Evolutionary conservation across 768 basidiomycete species (phyloP), one percentile per base, ranked within the genome.

Genomic region (Pleurotus sapidus): DNA sequence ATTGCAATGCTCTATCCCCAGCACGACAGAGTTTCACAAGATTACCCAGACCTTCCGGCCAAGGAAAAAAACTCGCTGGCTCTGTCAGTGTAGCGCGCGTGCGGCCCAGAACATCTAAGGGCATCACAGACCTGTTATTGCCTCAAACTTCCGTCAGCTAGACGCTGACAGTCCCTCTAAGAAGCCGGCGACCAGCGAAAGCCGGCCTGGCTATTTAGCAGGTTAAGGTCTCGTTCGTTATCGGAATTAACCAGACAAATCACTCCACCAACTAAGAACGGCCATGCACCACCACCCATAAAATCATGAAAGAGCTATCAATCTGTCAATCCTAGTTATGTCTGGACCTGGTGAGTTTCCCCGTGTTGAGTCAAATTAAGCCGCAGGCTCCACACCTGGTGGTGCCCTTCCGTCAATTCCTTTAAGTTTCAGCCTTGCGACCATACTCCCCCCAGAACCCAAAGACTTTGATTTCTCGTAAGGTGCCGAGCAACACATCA

Each of bases 71-170:
- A 87, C 87, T 87, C 86, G 83, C 86, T 89, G 87, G 86, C 86
- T 84, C 85, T 83, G 87, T 89, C 87, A 89, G 87, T 88, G 87
- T 88, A 88, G 85, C 84, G 81, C 83, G 83, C 84, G 82, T 89
- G 87, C 84, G 82, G 85, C 86, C 87, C 86, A 88, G 86, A 87
- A 88, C 86, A 88, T 88, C 87, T 88, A 87, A 87, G 86, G 85
- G 86, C 86, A 88, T 88, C 87, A 88, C 85, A 88, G 86, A 87
- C 87, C 88, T 88, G 87, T 88, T 88, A 88, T 88, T 88, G 87
- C 87, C 86, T 88, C 85, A 84, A 87, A 89, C 87, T 86, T 88
- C 85, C 83, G 78, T 84, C 81, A 78, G 80, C 84, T 88, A 87
- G 78, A 86, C 78, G 80, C 82, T 79, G 79, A 87, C 80, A 87